A percentile compares a stretch with the other conserved stretches of the same genome.
phyloP scores from a whole-genome alignment of 1,139 yeast species.

The Yamadazyma sp. region DNA sequence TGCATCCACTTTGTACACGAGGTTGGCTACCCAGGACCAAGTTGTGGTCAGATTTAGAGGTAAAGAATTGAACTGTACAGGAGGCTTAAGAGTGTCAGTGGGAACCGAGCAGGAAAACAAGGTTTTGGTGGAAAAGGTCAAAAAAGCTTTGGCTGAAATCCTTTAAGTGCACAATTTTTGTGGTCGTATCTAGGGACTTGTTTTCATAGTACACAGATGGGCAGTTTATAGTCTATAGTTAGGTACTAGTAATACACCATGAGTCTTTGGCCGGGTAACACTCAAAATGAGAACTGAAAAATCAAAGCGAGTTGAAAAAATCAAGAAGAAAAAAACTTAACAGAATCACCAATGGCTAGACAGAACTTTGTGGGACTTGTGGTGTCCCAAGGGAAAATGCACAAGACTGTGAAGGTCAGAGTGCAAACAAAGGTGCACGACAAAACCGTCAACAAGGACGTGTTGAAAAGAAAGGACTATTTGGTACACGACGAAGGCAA shows the following conservation, averaged over 20 bases:
- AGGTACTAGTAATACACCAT: neutral
- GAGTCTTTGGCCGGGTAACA: neutral
- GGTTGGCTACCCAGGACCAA: conserved; percentile 66
- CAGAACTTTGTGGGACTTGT: conserved; percentile 92
- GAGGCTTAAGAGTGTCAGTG: conserved; percentile 81
- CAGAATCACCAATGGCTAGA: conserved; percentile 63
- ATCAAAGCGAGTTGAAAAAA: neutral
- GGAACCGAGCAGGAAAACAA: conserved; percentile 81
- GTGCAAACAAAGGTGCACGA: conserved; percentile 74
- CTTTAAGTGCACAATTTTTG: neutral
- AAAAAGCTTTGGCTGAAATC: conserved; percentile 4
- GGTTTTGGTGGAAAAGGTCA: conserved; percentile 52
- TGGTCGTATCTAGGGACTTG: too few relatives aligned
- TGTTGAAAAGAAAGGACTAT: conserved; percentile 77
- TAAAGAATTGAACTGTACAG: conserved; percentile 80
- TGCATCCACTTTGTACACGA: conserved; percentile 66
- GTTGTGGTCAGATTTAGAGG: conserved; percentile 94
- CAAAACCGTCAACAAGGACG: conserved; percentile 70
- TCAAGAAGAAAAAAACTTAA: too few relatives aligned
- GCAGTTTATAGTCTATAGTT: too few relatives aligned
- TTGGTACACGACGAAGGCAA: conserved; percentile 93
- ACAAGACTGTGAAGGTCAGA: conserved; percentile 91
- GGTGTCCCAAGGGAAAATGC: conserved; percentile 93
- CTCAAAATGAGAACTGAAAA: neutral
- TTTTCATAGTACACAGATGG: too few relatives aligned